A percentile compares a stretch with the other conserved stretches of the same genome.
Conservation (phyloP, 495 filamentous ascomycete genomes). For the Penicillium verhagenii region DNA sequence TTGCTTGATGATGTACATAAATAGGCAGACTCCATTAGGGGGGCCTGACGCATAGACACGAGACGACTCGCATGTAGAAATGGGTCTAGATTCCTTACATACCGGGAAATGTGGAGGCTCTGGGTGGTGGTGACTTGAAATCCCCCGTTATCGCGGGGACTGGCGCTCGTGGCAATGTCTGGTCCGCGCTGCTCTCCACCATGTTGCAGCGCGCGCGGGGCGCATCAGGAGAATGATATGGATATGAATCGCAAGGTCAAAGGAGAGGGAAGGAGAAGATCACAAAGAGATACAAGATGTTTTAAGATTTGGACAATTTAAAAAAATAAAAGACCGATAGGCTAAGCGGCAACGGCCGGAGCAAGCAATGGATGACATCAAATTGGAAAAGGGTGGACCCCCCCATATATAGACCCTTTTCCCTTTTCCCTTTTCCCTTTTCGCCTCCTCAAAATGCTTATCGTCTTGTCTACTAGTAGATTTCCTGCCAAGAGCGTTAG, state of each 20-base stretch:
- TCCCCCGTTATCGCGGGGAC: constrained; percentile 18
- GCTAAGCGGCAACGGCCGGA: constrained; percentile 27
- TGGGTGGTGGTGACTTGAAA: constrained; percentile 13
- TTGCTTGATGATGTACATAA: too few relatives aligned
- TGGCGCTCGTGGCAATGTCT: constrained; percentile 15
- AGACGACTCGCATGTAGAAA: constrained; percentile 2
- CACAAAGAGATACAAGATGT: not conserved
- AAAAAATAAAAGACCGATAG: constrained; percentile 12
- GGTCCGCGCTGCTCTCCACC: constrained; percentile 20
- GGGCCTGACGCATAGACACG: not conserved
- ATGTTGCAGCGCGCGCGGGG: constrained; percentile 8
- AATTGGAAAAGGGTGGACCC: constrained; percentile 21
- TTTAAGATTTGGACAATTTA: too few relatives aligned
- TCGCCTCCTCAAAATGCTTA: constrained; percentile 2
- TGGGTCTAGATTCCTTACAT: constrained; percentile 11
- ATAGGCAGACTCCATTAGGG: too few relatives aligned
- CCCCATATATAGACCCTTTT: constrained; percentile 11
- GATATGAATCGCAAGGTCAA: not conserved
- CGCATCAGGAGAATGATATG: constrained; percentile 12
- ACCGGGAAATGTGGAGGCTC: constrained; percentile 23
- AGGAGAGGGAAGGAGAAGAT: constrained; percentile 3
- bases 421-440: too few relatives aligned
- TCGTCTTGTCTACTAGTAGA: not conserved
- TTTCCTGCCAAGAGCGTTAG: not conserved
- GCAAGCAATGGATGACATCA: constrained; percentile 29